Evolutionary conservation across 2,329 filamentous ascomycete species (phyloP), one percentile per base, ranked within the genome.

Genomic region (Plectosphaerella cucumerina): DNA sequence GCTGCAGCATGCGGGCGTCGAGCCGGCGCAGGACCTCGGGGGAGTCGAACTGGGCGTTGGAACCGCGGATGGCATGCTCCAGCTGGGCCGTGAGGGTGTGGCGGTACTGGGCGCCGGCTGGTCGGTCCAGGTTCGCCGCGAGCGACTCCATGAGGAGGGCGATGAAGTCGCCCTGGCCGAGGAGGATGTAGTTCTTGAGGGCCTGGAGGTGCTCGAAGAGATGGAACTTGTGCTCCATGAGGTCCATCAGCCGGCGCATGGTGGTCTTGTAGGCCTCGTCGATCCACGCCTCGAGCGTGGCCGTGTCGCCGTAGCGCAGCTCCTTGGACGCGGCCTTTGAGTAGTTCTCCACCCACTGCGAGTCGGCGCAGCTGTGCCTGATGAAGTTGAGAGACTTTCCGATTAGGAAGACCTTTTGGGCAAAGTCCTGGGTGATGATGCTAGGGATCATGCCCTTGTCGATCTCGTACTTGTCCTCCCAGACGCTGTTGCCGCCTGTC

Each of bases 351-450:
- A 99, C 94, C 94, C 94, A 99, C 31, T 86, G 84, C 21, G 91
- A 90, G 66, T 99, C 95, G 9, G 87, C 87, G 65, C 94, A 99
- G 59, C 91, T 93, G 68, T 97, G 92, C 21, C 94, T 86, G 65
- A 99, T 97, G 69, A 99, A 99, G 69, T 99, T 99, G 50, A 99
- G 79, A 4, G 92, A 96, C 68, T 99, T 99, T 51, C 94, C 94
- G 60, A 99, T 99, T 8, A 99, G 74, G 61, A 97, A 97, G 6
- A 99, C 90, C 64, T 97, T 97, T 59, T 94, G 90, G 0, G 94
- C 91, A 70, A 99, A 97, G 54, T 96, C 92, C 43, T 87, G 80
- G 0, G 90, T 95, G 59, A 97, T 91, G 62, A 97, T 97, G 41
- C 87, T 92, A 0, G 94, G 94, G 21, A 97, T 85, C 88, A 97